Evolutionary conservation across 2,329 filamentous ascomycete species (phyloP).

Genomic region (Fusarium phyllophilum): DNA sequence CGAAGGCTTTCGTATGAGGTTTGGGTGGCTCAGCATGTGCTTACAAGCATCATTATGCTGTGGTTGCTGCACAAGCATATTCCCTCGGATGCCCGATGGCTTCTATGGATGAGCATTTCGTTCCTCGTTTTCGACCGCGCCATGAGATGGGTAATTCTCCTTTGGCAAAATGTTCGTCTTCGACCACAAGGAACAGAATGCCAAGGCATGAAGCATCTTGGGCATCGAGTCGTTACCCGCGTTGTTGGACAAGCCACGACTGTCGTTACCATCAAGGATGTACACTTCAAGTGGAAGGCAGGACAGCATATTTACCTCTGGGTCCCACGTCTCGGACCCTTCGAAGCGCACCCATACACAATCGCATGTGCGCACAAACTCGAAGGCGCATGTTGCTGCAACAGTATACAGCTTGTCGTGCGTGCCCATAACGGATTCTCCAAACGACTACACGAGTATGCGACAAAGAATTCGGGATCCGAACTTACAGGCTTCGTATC

Average conservation of each 20-base stretch:
- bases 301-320: slow-evolving; percentile 71
- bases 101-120: slow-evolving; percentile 73
- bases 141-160: slow-evolving; percentile 59
- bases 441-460: slow-evolving; percentile 60
- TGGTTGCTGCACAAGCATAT: slow-evolving; percentile 73
- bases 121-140: slow-evolving; percentile 71
- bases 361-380: slow-evolving; percentile 66
- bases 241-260: slow-evolving; percentile 64
- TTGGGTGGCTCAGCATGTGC: slow-evolving; percentile 75
- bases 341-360: slow-evolving; percentile 70
- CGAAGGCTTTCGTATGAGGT: slow-evolving; percentile 75
- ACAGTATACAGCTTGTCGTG: slow-evolving; percentile 68
- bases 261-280: slow-evolving; percentile 67
- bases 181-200: slow-evolving; percentile 55
- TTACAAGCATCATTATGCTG: slow-evolving; percentile 69
- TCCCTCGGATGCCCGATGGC: slow-evolving; percentile 66
- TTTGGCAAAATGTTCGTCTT: slow-evolving; percentile 64
- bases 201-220: slow-evolving; percentile 59
- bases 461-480: slow-evolving; percentile 50
- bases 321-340: slow-evolving; percentile 63
- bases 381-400: slow-evolving; percentile 64
- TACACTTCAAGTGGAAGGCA: slow-evolving; percentile 67
- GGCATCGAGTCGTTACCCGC: slow-evolving; percentile 61
- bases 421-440: slow-evolving; percentile 68
- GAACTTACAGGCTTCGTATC: slow-evolving; percentile 57